Evolutionary conservation across 495 filamentous ascomycete species (phyloP).

Genomic region (Bryoglossum gracile): DNA sequence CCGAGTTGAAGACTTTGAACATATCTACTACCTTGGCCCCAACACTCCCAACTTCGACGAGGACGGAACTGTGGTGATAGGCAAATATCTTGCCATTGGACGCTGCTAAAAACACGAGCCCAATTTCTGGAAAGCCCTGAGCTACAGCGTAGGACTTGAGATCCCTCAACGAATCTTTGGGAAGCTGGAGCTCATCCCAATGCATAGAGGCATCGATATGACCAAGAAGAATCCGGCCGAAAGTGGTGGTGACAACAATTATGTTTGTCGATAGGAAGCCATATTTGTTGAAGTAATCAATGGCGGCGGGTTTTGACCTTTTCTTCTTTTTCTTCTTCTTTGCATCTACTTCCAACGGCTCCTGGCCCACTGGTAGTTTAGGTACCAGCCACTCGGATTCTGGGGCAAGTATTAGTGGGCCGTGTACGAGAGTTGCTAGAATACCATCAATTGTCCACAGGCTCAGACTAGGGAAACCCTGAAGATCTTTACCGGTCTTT

Average conservation of each 20-base stretch:
- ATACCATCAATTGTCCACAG: too few species aligned
- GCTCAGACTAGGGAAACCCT: too few species aligned
- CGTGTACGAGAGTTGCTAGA: too few species aligned
- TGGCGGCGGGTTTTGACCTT: slow-evolving; percentile 24
- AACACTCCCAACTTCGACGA: slow-evolving; percentile 10
- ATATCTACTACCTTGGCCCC: slow-evolving; percentile 42
- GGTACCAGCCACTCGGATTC: too few species aligned
- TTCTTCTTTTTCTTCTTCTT: slow-evolving; percentile 6
- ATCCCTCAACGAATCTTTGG: slow-evolving; percentile 25
- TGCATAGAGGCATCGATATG: slow-evolving; percentile 22
- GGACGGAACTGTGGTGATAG: slow-evolving; percentile 30
- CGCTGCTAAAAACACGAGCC: slow-evolving; percentile 44
- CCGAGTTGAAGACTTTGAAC: slow-evolving; percentile 12
- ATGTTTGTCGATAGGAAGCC: slow-evolving; percentile 51
- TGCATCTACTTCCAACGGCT: not conserved
- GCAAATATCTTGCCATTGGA: slow-evolving; percentile 44
- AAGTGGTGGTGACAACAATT: slow-evolving; percentile 52
- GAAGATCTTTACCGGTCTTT: too few species aligned
- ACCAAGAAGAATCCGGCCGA: slow-evolving; percentile 53
- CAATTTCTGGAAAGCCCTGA: slow-evolving; percentile 25
- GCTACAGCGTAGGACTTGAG: slow-evolving; percentile 41
- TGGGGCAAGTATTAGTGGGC: too few species aligned
- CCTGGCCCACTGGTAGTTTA: too few species aligned
- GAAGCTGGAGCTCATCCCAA: slow-evolving; percentile 36
- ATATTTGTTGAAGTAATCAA: slow-evolving; percentile 55